Conservation (phyloP, 2,329 filamentous ascomycete species). For the Didymella pinodella region DNA sequence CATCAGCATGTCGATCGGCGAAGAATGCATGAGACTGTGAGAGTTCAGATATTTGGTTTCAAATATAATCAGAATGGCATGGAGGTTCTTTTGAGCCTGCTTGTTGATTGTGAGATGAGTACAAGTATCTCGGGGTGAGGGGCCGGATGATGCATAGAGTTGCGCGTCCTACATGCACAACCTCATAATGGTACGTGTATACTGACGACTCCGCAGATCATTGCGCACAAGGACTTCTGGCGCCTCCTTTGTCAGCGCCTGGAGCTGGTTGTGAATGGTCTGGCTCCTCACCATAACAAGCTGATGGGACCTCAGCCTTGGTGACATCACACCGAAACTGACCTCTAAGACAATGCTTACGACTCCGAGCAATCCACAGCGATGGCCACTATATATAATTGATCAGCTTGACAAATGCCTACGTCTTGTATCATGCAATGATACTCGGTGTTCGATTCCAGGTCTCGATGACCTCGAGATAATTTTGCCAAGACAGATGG, state of each 20-base stretch:
- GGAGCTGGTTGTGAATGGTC: background rate
- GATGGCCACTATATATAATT: background rate
- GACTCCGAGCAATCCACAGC: background rate
- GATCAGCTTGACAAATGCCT: background rate
- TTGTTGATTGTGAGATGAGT: constrained; percentile 8
- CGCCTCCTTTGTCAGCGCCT: constrained; percentile 1
- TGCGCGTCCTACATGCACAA: constrained; percentile 15
- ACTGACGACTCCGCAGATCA: constrained; percentile 6
- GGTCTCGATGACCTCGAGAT: constrained; percentile 5
- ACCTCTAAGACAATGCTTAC: background rate
- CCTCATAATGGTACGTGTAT: constrained; percentile 9
- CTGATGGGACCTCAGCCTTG: background rate
- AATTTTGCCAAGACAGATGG: background rate
- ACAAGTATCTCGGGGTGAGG: constrained; percentile 13
- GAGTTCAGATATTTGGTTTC: background rate
- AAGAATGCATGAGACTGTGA: background rate
- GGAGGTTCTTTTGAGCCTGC: constrained; percentile 4
- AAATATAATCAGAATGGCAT: background rate
- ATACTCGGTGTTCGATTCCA: background rate
- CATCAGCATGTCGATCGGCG: constrained; percentile 1
- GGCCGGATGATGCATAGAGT: constrained; percentile 15
- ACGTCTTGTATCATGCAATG: background rate
- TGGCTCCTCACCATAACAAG: background rate
- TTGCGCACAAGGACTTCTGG: background rate
- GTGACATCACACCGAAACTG: background rate